Evolutionary conservation across 2,329 filamentous ascomycete genomes (phyloP).

Genomic region (Talaromyces sp.): DNA sequence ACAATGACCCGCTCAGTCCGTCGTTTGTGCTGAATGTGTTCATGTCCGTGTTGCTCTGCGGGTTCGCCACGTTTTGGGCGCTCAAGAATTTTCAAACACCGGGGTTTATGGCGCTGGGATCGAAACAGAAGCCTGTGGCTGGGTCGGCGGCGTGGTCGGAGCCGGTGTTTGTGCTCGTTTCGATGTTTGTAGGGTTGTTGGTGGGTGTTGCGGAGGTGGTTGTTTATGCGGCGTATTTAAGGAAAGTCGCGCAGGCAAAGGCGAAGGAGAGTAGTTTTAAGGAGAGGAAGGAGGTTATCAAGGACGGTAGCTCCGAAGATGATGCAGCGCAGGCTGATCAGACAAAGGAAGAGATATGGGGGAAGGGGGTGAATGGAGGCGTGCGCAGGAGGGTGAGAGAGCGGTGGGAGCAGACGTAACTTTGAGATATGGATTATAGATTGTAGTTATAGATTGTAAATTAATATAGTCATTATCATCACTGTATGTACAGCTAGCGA

Average conservation of each 20-base stretch:
- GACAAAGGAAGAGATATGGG: constrained; percentile 35
- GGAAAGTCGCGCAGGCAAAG: constrained; percentile 37
- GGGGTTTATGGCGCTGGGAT: constrained; percentile 11
- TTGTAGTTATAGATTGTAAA: background rate
- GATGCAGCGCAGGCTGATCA: constrained; percentile 8
- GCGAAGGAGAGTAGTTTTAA: constrained; percentile 30
- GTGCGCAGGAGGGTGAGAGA: constrained; percentile 36
- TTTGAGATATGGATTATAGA: background rate
- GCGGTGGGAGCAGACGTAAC: constrained; percentile 27
- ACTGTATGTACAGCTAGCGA: background rate
- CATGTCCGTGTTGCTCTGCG: constrained; percentile 72
- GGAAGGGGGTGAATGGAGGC: constrained; percentile 35
- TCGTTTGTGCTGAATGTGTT: constrained; percentile 82
- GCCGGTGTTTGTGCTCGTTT: constrained; percentile 35
- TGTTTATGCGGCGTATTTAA: constrained; percentile 43
- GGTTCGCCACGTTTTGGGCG: constrained; percentile 42
- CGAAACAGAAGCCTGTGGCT: background rate
- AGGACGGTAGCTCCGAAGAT: constrained; percentile 6
- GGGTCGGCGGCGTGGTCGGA: constrained; percentile 12
- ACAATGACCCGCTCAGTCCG: constrained; percentile 34
- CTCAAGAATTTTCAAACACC: constrained; percentile 34
- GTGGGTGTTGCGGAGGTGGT: constrained; percentile 44
- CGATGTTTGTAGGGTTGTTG: constrained; percentile 34
- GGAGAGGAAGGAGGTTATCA: constrained; percentile 35
- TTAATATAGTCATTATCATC: background rate